Base-by-base conservation (phyloP, 1,284 basidiomycete species). In the Sanguinoderma infundibulare region DNA sequence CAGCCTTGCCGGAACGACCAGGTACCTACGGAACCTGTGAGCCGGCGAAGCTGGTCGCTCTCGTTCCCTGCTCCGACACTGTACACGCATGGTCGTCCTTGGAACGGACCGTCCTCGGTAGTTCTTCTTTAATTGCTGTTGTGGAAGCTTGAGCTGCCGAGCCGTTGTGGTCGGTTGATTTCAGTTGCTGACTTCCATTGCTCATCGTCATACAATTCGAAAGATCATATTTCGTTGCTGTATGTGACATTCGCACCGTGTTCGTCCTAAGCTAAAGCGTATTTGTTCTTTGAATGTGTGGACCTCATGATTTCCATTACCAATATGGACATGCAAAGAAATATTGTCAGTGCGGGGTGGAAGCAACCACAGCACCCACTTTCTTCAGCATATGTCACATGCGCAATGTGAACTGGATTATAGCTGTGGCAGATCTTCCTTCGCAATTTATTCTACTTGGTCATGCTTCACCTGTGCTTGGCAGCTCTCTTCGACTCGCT, bases 61-160 rank as follows among this genome's bases (percentile, higher is more conserved):
- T 22, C 22, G n/a, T 35, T 17, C 17, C 30, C 38, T 40, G 52
- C 38, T 38, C 54, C 57, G 60, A 61, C 50, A 57, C 30, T 38
- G 36, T 24, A 26, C 46, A 39, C 12, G 20, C 32, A 24, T 28
- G 24, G 28, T 50, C 20, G 35, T 56, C 57, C 59, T 64, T 60
- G 63, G 59, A 15, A 42, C 63, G 63, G 63, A 26, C 53, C 24
- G 58, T 62, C 58, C 40, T 65, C 63, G 63, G 63, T 24, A 53
- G 34, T 58, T 60, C 46, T 50, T 60, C 60, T 65, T 54, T 7
- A 50, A 65, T 51, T 36, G 7, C 15, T 55, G 53, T 22, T 30
- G 30, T 42, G 10, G 52, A 32, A 57, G 55, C 36, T 14, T 49
- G 46, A 26, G 55, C 35, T 57, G n/a, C 46, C 44, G 46, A 57